Conservation (phyloP, 768 basidiomycete genomes). For the Macrolepiota dolichaula region DNA sequence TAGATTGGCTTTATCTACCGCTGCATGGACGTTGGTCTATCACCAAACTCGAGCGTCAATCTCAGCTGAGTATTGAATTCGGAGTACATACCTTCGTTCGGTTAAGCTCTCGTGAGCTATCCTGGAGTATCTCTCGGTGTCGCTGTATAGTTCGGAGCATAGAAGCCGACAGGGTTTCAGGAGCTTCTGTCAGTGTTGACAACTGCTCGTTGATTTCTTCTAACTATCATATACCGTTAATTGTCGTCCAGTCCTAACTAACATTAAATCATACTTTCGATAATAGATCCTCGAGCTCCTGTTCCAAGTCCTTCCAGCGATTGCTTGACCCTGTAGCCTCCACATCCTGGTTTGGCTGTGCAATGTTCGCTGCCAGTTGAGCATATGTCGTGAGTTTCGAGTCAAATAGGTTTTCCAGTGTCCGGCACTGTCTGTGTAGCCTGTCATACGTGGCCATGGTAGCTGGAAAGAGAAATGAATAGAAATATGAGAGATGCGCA, state of each 20-base stretch:
- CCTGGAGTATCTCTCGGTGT: slow-evolving; percentile 86
- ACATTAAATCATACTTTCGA: slow-evolving; percentile 58
- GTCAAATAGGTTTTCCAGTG: slow-evolving; percentile 90
- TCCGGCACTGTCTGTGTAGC: slow-evolving; percentile 87
- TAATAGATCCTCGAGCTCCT: slow-evolving; percentile 81
- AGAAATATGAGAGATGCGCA: neutral
- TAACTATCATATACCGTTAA: slow-evolving; percentile 46
- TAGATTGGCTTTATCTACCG: slow-evolving; percentile 83
- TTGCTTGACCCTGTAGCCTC: slow-evolving; percentile 69
- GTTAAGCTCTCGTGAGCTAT: slow-evolving; percentile 79
- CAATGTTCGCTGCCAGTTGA: slow-evolving; percentile 71
- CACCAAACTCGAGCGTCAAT: neutral
- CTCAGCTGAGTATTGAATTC: neutral
- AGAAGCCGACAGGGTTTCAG: slow-evolving; percentile 73
- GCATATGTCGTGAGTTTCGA: slow-evolving; percentile 89
- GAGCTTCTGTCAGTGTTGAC: slow-evolving; percentile 57
- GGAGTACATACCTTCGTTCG: slow-evolving; percentile 69
- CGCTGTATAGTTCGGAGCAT: slow-evolving; percentile 88
- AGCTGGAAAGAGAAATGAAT: slow-evolving; percentile 2
- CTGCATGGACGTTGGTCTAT: slow-evolving; percentile 73
- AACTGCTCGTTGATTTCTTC: slow-evolving; percentile 86
- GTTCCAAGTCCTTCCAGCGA: slow-evolving; percentile 80
- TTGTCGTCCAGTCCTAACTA: neutral
- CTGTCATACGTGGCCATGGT: slow-evolving; percentile 82
- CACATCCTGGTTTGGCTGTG: slow-evolving; percentile 52